Conservation (phyloP, 73 alveolate species). For the Paramecium sexaurelia region DNA sequence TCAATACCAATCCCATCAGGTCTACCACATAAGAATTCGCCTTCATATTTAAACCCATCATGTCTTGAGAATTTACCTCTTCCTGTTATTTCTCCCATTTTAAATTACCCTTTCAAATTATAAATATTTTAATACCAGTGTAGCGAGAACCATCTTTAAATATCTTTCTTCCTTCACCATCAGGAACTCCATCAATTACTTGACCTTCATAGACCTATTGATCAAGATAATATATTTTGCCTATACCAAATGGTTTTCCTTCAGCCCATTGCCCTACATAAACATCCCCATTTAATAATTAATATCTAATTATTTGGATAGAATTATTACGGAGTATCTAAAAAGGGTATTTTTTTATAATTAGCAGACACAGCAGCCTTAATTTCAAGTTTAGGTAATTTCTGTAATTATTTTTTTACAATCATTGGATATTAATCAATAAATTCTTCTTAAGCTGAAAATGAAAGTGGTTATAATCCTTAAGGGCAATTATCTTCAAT, state of each 20-base stretch:
- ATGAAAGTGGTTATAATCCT: neutral
- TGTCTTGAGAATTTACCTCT: constrained; percentile 39
- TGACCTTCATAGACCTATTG: constrained; percentile 41
- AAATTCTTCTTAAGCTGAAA: neutral
- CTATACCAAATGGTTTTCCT: constrained; percentile 55
- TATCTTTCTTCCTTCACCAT: constrained; percentile 59
- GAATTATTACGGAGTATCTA: neutral
- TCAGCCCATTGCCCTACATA: constrained; percentile 62
- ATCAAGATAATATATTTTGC: constrained; percentile 32
- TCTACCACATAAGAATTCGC: constrained; percentile 57
- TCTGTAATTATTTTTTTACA: neutral
- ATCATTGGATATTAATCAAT: neutral
- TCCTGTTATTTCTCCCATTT: constrained; percentile 55
- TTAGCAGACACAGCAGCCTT: neutral
- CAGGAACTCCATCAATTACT: constrained; percentile 48
- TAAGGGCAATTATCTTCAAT: constrained; percentile 11
- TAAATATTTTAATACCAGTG: constrained; percentile 9
- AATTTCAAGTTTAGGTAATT: neutral
- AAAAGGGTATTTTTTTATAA: neutral
- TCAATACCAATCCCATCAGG: constrained; percentile 70
- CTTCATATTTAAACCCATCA: constrained; percentile 70
- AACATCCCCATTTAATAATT: constrained; percentile 40
- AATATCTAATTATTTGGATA: neutral
- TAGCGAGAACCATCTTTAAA: constrained; percentile 17
- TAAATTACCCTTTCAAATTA: constrained; percentile 24